A percentile compares a stretch with the other conserved stretches of the same genome.
These are phyloP conservation scores for Diaporthe longicolla DNA, from an alignment of 2,329 filamentous ascomycete genomes.

Conservation along the genomic window DNA sequence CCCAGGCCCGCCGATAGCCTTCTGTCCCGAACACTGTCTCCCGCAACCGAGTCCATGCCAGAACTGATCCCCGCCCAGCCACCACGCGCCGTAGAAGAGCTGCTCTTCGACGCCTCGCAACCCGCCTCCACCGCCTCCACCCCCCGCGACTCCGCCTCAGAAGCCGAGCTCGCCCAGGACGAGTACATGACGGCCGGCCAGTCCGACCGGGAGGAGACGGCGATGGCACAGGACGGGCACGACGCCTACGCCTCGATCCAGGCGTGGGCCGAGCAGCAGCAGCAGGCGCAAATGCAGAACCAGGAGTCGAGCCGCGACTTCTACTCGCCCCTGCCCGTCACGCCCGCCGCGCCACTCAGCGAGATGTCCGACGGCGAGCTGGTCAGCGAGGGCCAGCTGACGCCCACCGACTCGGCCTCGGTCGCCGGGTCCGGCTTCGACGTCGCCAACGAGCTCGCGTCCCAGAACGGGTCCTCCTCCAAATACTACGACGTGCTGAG, in stretches of 20 bases:
- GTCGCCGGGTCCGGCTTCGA: constrained; percentile 66
- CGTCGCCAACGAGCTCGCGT: constrained; percentile 58
- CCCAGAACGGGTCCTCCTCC: constrained; percentile 55
- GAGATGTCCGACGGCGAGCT: constrained; percentile 58
- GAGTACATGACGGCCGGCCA: constrained; percentile 69
- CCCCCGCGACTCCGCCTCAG: constrained; percentile 48
- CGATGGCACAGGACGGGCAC: constrained; percentile 53
- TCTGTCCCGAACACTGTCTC: constrained; percentile 42
- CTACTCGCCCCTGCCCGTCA: constrained; percentile 72
- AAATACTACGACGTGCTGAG: constrained; percentile 70
- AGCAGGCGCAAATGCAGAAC: constrained; percentile 35
- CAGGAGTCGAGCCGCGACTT: constrained; percentile 60
- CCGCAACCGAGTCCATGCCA: constrained; percentile 34
- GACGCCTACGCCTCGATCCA: constrained; percentile 73
- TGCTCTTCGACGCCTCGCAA: neutral
- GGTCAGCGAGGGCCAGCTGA: constrained; percentile 67
- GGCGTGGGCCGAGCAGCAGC: constrained; percentile 72
- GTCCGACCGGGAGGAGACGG: constrained; percentile 40
- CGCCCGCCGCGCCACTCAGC: constrained; percentile 63
- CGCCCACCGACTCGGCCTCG: constrained; percentile 72
- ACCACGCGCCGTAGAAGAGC: neutral
- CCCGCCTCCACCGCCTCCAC: neutral
- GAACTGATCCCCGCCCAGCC: constrained; percentile 26
- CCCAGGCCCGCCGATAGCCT: constrained; percentile 54
- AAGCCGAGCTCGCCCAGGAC: constrained; percentile 58